These are phyloP conservation scores for Orbilia ellipsospora DNA, from an alignment of 2,329 filamentous ascomycete species.

Conservation along the genomic window DNA sequence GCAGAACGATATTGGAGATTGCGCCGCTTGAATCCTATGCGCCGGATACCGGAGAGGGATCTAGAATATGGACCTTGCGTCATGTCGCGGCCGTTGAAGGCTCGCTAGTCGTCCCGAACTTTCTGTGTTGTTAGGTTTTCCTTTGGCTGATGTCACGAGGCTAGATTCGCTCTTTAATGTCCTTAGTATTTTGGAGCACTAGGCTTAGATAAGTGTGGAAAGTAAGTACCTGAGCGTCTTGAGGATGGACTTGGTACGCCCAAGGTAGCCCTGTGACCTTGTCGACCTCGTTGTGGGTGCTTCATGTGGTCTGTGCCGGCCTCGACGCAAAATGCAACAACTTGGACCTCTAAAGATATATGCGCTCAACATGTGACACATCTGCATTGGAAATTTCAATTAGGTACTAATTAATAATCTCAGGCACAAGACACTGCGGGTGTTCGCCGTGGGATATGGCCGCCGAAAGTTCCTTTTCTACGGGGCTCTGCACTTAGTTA, in stretches of 20 bases:
- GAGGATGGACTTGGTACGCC: neutral
- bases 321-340: neutral
- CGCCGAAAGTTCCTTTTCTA: no score
- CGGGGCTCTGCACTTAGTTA: no score
- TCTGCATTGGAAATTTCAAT: neutral
- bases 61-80: slow-evolving; percentile 1
- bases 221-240: no score
- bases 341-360: neutral
- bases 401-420: no score
- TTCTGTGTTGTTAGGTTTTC: slow-evolving; percentile 17
- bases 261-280: slow-evolving; percentile 37
- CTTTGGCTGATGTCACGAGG: slow-evolving; percentile 15
- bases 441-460: no score
- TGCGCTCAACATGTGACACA: neutral
- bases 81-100: slow-evolving; percentile 14
- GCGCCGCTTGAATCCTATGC: neutral
- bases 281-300: neutral
- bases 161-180: neutral
- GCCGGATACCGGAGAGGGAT: neutral
- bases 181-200: neutral
- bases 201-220: no score
- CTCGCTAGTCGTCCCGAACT: neutral
- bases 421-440: no score
- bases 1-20: no score
- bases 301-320: slow-evolving; percentile 35